These are phyloP conservation scores for Cystofilobasidium macerans DNA, from an alignment of 768 basidiomycete genomes.

Conservation along the genomic window DNA sequence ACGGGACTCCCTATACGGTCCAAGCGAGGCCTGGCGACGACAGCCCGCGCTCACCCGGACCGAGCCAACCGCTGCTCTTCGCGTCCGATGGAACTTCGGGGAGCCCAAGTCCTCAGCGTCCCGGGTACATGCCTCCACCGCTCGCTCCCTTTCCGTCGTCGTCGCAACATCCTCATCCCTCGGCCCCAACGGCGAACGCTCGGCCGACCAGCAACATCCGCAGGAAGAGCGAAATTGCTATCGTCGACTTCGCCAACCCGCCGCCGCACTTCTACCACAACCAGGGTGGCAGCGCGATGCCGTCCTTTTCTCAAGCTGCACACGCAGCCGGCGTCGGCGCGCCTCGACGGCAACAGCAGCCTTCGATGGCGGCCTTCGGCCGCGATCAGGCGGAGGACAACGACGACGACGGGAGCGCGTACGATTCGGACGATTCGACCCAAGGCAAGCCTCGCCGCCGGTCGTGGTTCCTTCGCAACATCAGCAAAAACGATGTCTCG, in stretches of 20 bases:
- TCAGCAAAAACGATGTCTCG: neutral
- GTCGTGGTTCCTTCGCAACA: conserved; percentile 19
- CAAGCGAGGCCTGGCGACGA: neutral
- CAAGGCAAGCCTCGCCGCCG: conserved; percentile 1
- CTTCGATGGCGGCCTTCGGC: neutral
- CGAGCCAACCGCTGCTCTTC: neutral
- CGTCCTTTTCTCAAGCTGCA: conserved; percentile 16
- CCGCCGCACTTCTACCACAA: neutral
- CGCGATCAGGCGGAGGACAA: neutral
- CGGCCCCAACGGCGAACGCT: neutral
- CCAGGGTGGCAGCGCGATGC: neutral
- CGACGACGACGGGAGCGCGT: conserved; percentile 16
- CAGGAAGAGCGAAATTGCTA: conserved; percentile 13
- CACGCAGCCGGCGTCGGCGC: neutral
- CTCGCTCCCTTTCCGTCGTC: conserved; percentile 3
- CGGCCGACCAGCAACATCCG: conserved; percentile 9
- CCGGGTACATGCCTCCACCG: neutral
- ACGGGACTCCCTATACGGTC: conserved; percentile 65
- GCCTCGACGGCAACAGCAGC: neutral
- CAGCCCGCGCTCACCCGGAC: neutral
- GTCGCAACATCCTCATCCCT: neutral
- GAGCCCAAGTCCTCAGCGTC: neutral
- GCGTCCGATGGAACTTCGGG: neutral
- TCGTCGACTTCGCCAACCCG: conserved; percentile 17
- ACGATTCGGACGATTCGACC: conserved; percentile 18